Evolutionary conservation across 768 basidiomycete genomes (phyloP), one percentile per base, ranked within the genome.

Genomic region (Naganishia kalamii): DNA sequence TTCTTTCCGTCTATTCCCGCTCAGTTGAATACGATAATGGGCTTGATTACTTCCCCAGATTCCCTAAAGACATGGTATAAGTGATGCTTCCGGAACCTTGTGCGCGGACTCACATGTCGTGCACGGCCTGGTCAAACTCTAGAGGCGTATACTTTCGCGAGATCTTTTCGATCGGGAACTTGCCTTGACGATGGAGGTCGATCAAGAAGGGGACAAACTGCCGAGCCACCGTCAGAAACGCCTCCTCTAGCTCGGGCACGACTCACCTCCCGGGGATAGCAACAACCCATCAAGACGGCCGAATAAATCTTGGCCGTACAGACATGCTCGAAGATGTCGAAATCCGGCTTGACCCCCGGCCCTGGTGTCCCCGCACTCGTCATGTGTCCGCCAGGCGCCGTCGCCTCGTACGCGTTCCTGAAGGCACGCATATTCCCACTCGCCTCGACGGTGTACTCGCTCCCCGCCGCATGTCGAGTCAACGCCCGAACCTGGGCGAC

Each of bases 111-210:
- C 29, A 46, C 63, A 65, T 65, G 35, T 33, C 63, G 25, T 52
- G 49, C 11, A 65, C 35, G 17, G 74, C 74, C 30, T 68, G 50
- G 17, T 74, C 69, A 19, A 71, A 70, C 17, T 71, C 46, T 37
- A 69, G 70, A n/a, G 68, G 67, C n/a, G 43, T 65, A 66, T 63
- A 75, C 23, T 57, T 47, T 65, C 67, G 65, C n/a, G 63, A 23
- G 35, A 75, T 65, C 32, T 69, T 65, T 33, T 75, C 70, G 60
- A 75, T 44, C 0, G 74, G 74, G 69, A 75, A 75, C 44, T 69
- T 63, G 13, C 74, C 74, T 17, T 70, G 40, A 21, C 68, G 44
- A 63, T 70, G 68, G 23, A 74, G 33, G 60, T 67, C 57, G 35
- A 71, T 70, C 5, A 71, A 62, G 32, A 52, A 52, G 51, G 32